These are phyloP conservation scores for Phytophthora megakarya DNA, from an alignment of 352 stramenopile species.

Conservation along the genomic window DNA sequence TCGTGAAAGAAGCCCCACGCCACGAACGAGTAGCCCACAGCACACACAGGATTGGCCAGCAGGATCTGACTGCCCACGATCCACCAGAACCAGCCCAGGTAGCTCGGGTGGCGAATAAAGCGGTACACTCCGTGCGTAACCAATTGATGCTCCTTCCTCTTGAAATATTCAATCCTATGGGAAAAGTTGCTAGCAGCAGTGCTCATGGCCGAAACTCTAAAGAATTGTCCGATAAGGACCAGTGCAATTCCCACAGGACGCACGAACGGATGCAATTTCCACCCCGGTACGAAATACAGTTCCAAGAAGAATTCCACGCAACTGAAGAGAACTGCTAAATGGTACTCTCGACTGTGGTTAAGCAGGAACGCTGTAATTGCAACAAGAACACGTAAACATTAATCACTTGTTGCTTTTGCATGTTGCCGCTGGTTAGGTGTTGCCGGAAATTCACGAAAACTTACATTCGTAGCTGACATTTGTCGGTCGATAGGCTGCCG, in stretches of 20 bases:
- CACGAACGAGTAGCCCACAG: slow-evolving; percentile 85
- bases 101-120: slow-evolving; percentile 94
- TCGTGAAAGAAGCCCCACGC: slow-evolving; percentile 95
- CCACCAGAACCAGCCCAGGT: slow-evolving; percentile 97
- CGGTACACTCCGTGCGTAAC: slow-evolving; percentile 94
- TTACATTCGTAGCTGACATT: slow-evolving; percentile 86
- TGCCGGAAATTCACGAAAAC: slow-evolving; percentile 17
- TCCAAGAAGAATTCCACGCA: slow-evolving; percentile 93
- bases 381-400: slow-evolving; percentile 11
- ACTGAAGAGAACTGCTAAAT: slow-evolving; percentile 80
- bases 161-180: slow-evolving; percentile 94
- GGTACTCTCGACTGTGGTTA: slow-evolving; percentile 92
- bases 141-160: slow-evolving; percentile 93
- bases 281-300: slow-evolving; percentile 71
- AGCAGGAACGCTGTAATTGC: slow-evolving; percentile 78
- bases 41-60: slow-evolving; percentile 91
- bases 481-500: slow-evolving; percentile 74
- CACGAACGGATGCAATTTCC: slow-evolving; percentile 71
- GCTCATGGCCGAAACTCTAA: slow-evolving; percentile 92
- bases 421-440: slow-evolving; percentile 11
- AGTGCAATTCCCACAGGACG: slow-evolving; percentile 66
- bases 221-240: slow-evolving; percentile 85
- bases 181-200: slow-evolving; percentile 95
- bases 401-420: slow-evolving; percentile 1
- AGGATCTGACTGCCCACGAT: slow-evolving; percentile 95